Percentiles rank a stretch among this genome's conserved stretches.
Evolutionary conservation across 2,329 filamentous ascomycete species (phyloP).

Genomic region (Saccharata proteae): DNA sequence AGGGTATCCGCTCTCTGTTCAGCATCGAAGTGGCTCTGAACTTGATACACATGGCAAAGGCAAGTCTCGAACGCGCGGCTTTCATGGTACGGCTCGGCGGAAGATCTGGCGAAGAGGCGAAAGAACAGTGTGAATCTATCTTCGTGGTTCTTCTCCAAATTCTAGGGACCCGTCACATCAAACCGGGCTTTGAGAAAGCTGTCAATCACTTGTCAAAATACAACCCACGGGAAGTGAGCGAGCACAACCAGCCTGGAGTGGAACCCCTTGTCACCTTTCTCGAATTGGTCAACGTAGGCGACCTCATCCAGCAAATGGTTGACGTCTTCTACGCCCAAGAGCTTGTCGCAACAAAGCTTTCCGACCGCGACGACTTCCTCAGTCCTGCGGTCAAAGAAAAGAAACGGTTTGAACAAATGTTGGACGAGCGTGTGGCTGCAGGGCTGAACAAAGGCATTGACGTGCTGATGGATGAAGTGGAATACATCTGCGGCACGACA

Average conservation of each 20-base stretch:
- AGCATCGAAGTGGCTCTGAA: slow-evolving; percentile 91
- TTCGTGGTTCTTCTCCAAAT: slow-evolving; percentile 78
- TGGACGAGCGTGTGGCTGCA: slow-evolving; percentile 90
- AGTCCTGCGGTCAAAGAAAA: slow-evolving; percentile 87
- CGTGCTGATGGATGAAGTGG: slow-evolving; percentile 95
- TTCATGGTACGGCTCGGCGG: slow-evolving; percentile 72
- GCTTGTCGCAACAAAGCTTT: slow-evolving; percentile 67
- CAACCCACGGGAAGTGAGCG: slow-evolving; percentile 70
- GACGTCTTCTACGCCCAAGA: slow-evolving; percentile 98
- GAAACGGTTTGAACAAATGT: slow-evolving; percentile 97
- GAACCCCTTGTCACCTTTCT: slow-evolving; percentile 91
- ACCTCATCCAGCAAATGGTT: slow-evolving; percentile 96
- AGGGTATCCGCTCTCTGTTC: slow-evolving; percentile 90
- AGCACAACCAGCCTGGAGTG: slow-evolving; percentile 57
- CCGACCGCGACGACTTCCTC: slow-evolving; percentile 87
- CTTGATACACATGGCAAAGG: slow-evolving; percentile 78
- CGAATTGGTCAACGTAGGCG: slow-evolving; percentile 94
- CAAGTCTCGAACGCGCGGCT: slow-evolving; percentile 72
- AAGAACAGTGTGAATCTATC: slow-evolving; percentile 78
- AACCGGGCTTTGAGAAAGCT: slow-evolving; percentile 85
- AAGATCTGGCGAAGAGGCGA: slow-evolving; percentile 68
- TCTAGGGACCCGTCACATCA: slow-evolving; percentile 76
- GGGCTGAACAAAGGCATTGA: slow-evolving; percentile 97
- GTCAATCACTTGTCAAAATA: slow-evolving; percentile 85
- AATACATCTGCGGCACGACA: slow-evolving; percentile 82